phyloP scores from a whole-genome alignment of 2,329 filamentous ascomycete species.

The Ustulina deusta region DNA sequence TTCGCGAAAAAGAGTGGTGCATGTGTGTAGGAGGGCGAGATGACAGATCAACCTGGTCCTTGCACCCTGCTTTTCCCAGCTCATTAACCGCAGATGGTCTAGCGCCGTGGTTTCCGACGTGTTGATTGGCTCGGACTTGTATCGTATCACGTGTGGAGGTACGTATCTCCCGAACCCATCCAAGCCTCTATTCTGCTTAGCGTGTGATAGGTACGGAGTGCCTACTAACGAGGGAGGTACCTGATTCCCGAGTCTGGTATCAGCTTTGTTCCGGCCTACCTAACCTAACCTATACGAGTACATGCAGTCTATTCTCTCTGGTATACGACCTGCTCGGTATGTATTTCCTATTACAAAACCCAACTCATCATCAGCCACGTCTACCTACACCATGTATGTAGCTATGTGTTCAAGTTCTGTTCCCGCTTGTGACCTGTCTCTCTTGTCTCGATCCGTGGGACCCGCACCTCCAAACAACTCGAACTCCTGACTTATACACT shows the following conservation, averaged over 20 bases:
- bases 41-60: constrained; percentile 38
- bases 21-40: constrained; percentile 36
- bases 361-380: constrained; percentile 23
- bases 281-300: no score
- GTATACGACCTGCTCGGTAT: no score
- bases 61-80: constrained; percentile 31
- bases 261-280: constrained; percentile 29
- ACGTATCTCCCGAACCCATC: constrained; percentile 33
- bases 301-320: no score
- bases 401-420: background rate
- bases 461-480: constrained; percentile 23
- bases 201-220: background rate
- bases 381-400: background rate
- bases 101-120: background rate
- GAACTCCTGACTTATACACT: constrained; percentile 6
- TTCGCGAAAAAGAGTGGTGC: constrained; percentile 45
- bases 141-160: constrained; percentile 32
- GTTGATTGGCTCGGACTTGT: constrained; percentile 31
- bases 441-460: constrained; percentile 18
- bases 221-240: background rate
- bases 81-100: constrained; percentile 30
- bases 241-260: constrained; percentile 15
- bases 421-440: background rate
- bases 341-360: constrained; percentile 6
- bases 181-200: constrained; percentile 11